phyloP scores from a whole-genome alignment of 306 rosid species.

The Fragaria iinumae region DNA sequence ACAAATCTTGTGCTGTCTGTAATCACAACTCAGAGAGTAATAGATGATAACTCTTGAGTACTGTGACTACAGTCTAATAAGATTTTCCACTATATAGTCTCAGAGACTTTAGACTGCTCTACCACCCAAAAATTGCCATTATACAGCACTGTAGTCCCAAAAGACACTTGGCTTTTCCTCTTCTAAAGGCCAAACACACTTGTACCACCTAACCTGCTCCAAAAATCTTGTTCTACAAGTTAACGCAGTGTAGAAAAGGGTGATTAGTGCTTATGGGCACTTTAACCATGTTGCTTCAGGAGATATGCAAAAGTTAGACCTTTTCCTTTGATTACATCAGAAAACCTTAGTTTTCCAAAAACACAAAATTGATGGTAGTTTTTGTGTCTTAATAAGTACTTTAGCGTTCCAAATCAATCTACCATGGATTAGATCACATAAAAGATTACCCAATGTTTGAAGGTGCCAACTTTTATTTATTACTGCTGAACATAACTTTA shows the following conservation, averaged over 20 bases:
- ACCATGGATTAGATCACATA: neutral
- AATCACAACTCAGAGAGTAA: neutral
- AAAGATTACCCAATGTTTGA: neutral
- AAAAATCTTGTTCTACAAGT: neutral
- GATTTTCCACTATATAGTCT: neutral
- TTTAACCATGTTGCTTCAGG: neutral
- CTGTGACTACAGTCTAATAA: neutral
- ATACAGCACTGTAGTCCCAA: neutral
- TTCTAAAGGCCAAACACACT: neutral
- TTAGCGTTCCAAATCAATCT: neutral
- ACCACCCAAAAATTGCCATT: neutral
- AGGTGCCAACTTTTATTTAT: neutral
- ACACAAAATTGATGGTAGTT: no score
- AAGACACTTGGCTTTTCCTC: neutral
- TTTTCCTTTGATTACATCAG: neutral
- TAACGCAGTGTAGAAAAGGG: neutral
- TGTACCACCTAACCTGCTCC: neutral
- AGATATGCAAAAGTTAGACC: neutral
- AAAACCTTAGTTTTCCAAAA: no score
- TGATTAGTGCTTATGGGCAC: neutral
- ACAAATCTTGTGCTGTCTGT: neutral
- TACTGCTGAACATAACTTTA: neutral
- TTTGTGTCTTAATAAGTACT: no score
- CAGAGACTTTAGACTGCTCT: neutral
- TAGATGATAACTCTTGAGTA: neutral